These are phyloP conservation scores for Chalciporus sp. DNA, from an alignment of 1,284 basidiomycete genomes.

Conservation along the genomic window DNA sequence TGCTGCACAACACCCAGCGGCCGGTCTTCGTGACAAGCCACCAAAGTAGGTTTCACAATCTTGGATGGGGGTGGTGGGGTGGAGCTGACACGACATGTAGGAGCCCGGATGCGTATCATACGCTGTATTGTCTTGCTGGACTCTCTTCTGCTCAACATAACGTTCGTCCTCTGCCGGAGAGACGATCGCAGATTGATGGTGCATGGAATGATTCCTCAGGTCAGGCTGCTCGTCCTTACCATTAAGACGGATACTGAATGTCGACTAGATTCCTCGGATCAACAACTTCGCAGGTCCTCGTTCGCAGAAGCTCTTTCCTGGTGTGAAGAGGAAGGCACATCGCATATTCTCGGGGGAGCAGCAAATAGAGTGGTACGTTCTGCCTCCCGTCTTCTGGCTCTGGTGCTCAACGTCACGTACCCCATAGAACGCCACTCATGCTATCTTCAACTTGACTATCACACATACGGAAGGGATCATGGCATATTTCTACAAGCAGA, in stretches of 20 bases:
- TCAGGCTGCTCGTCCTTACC: background rate
- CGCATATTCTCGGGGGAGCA: slow-evolving; percentile 64
- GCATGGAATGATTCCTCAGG: slow-evolving; percentile 44
- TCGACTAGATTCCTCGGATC: slow-evolving; percentile 15
- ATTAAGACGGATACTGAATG: slow-evolving; percentile 6
- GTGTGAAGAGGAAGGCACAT: slow-evolving; percentile 71
- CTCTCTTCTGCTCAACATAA: slow-evolving; percentile 87
- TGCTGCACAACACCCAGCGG: slow-evolving; percentile 82
- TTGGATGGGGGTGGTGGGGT: too few relatives aligned
- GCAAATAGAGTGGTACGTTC: slow-evolving; percentile 73
- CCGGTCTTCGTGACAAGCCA: slow-evolving; percentile 94
- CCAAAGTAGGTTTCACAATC: slow-evolving; percentile 67
- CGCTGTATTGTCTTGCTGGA: slow-evolving; percentile 87
- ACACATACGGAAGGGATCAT: slow-evolving; percentile 75
- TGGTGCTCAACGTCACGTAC: background rate
- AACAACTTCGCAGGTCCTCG: slow-evolving; percentile 50
- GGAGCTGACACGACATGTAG: slow-evolving; percentile 82
- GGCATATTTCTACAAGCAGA: slow-evolving; percentile 77
- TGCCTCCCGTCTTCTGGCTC: background rate
- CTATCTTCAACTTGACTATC: slow-evolving; percentile 82
- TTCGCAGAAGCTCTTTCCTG: slow-evolving; percentile 72
- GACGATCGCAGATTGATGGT: slow-evolving; percentile 44
- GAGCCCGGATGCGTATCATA: slow-evolving; percentile 86
- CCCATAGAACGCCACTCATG: slow-evolving; percentile 83
- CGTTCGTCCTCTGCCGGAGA: slow-evolving; percentile 52